phyloP scores from a whole-genome alignment of 768 basidiomycete species.

The Mycena alexandri region DNA sequence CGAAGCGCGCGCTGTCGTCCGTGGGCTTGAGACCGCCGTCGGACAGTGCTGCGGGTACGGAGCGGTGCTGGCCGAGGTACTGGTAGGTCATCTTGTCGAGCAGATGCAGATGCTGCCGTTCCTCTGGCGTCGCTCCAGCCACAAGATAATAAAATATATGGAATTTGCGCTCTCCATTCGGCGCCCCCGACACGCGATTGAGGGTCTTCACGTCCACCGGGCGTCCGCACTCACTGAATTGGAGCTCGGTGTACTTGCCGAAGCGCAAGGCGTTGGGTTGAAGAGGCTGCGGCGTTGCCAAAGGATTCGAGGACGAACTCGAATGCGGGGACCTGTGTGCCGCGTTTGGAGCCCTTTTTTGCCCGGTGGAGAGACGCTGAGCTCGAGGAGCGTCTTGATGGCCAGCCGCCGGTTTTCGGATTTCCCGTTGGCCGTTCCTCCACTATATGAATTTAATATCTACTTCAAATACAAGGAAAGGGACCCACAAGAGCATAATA shows the following conservation, averaged over 20 bases:
- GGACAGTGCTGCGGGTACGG: slow-evolving; percentile 48
- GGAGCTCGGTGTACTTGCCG: slow-evolving; percentile 97
- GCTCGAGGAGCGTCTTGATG: slow-evolving; percentile 92
- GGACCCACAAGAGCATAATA: slow-evolving; percentile 67
- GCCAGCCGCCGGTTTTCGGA: slow-evolving; percentile 91
- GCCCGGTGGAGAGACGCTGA: slow-evolving; percentile 88
- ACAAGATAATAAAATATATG: slow-evolving; percentile 98
- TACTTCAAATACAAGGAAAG: neutral
- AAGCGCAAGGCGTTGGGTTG: slow-evolving; percentile 97
- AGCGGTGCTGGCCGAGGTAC: slow-evolving; percentile 82
- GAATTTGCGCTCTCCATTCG: slow-evolving; percentile 95
- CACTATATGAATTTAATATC: slow-evolving; percentile 60
- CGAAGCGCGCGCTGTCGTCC: slow-evolving; percentile 90
- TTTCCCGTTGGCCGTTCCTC: slow-evolving; percentile 94
- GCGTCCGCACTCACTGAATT: slow-evolving; percentile 93
- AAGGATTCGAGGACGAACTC: slow-evolving; percentile 97
- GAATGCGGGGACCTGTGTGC: slow-evolving; percentile 89
- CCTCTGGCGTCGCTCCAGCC: slow-evolving; percentile 90
- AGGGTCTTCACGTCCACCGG: slow-evolving; percentile 93
- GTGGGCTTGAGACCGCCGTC: slow-evolving; percentile 61
- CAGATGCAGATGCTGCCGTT: slow-evolving; percentile 89
- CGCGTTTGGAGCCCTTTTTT: slow-evolving; percentile 96
- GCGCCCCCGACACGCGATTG: slow-evolving; percentile 86
- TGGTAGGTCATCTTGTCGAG: slow-evolving; percentile 85
- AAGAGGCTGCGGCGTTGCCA: slow-evolving; percentile 93